Conservation (phyloP, 1,284 basidiomycete species). For the Albatrellus sp. region DNA sequence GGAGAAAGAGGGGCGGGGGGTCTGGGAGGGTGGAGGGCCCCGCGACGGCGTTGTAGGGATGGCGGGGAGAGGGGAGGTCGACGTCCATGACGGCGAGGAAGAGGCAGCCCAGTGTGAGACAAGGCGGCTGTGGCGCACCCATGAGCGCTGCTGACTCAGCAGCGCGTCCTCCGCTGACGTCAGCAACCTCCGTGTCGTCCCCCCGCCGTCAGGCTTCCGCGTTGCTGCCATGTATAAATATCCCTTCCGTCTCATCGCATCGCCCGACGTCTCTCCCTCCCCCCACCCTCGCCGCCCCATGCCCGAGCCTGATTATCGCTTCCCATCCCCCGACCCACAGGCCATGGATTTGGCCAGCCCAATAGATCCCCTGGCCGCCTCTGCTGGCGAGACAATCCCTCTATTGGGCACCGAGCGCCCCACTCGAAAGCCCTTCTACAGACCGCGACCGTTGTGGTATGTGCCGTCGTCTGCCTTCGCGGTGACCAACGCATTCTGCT, state of each 20-base stretch:
- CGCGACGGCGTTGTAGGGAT: background rate
- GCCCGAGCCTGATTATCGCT: no score
- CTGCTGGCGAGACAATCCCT: slow-evolving; percentile 19
- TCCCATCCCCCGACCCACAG: slow-evolving; percentile 6
- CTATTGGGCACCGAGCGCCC: slow-evolving; percentile 14
- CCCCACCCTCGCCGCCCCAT: slow-evolving; percentile 9
- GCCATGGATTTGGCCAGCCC: background rate
- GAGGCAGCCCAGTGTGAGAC: background rate
- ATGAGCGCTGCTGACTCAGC: no score
- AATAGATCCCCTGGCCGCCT: background rate
- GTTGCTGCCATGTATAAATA: slow-evolving; percentile 1
- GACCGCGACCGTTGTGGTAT: slow-evolving; percentile 52
- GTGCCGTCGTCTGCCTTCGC: background rate
- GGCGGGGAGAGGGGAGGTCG: background rate
- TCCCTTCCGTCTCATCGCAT: slow-evolving; percentile 5
- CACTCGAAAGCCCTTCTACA: slow-evolving; percentile 50
- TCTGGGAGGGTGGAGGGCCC: slow-evolving; percentile 3
- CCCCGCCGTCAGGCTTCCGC: background rate
- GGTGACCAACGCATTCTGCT: no score
- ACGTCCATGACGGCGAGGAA: slow-evolving; percentile 1
- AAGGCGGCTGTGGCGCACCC: background rate
- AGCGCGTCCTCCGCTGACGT: background rate
- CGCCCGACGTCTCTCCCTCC: slow-evolving; percentile 5
- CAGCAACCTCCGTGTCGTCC: background rate
- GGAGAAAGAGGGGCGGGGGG: slow-evolving; percentile 17